Base-by-base conservation (phyloP, 306 rosid genomes). In the Quercus gilva region DNA sequence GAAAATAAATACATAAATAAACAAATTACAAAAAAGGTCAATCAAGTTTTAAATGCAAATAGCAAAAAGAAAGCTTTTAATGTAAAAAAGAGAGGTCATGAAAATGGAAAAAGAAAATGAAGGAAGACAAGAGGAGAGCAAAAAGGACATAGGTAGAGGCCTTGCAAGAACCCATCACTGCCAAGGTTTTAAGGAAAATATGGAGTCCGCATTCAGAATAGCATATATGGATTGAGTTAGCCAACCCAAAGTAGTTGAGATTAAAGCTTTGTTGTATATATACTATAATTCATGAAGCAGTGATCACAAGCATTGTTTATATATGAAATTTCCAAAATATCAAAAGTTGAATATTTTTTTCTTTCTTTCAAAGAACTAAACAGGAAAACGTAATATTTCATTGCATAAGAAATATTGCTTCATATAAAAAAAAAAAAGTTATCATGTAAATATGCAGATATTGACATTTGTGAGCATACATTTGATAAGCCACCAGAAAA, bases 401-500 rank as follows among this genome's bases (percentile, higher is more conserved):
- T 7, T 14, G 4, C 26, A 33, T 31, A 29, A 64, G 21, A 35
- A 67, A 45, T 67, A 35, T n/a, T 67, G 65, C 4, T 31, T 15
- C 45, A 29, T 8, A 71, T 21, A 5, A 26, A 19, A 23, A 51
- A 43, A 43, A 26, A 52, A 26, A 28, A 19, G 53, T 58, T 58
- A 77, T 49, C 53, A 1, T n/a, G 55, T 18, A 41, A 31, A 37
- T 56, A 75, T 15, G 69, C 29, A 73, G 64, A 71, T 33, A 52
- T 25, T 4, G 43, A n/a, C 35, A 57, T 31, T 33, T 35, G 23
- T 51, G 68, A 56, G 57, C 85, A 73, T 86, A 94, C 99, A 60
- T 83, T 87, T 43, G 89, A 73, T 67, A 94, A 82, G 74, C 96
- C 99, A 41, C 97, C 96, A 0, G 94, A 88, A 88, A 94, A 94